Conservation (phyloP, 2,329 filamentous ascomycete species). For the Botrytis fragariae region DNA sequence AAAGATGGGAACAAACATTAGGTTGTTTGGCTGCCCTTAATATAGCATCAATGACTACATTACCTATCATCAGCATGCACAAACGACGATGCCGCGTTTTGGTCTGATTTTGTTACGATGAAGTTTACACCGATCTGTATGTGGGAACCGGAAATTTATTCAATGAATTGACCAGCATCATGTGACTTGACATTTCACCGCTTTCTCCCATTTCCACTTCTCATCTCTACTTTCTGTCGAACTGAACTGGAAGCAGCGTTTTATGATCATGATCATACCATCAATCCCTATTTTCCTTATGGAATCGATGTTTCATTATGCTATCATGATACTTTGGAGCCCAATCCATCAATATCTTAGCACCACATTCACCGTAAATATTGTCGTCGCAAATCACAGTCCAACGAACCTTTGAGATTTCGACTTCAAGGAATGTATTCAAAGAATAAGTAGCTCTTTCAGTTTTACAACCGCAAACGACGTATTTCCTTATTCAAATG, state of each 20-base stretch:
- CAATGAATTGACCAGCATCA: neutral
- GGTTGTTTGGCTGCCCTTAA: neutral
- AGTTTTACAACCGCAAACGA: constrained; percentile 8
- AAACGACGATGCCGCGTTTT: neutral
- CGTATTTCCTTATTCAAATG: neutral
- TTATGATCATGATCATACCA: neutral
- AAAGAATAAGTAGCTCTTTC: neutral
- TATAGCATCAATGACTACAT: neutral
- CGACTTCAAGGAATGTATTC: constrained; percentile 9
- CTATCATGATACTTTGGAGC: neutral
- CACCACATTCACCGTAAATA: neutral
- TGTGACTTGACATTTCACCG: neutral
- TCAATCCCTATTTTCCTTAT: neutral
- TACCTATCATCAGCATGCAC: neutral
- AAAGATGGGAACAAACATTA: neutral
- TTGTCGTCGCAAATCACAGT: neutral
- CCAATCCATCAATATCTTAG: neutral
- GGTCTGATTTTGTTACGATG: no score
- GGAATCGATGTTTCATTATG: neutral
- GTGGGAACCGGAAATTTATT: neutral
- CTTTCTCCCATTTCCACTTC: neutral
- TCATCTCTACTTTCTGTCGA: neutral
- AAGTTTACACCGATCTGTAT: neutral
- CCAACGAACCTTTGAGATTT: neutral
- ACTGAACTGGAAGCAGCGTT: neutral